A percentile compares a stretch with the other conserved stretches of the same genome.
These are phyloP conservation scores for Ceratocystiopsis minuta DNA, from an alignment of 2,329 filamentous ascomycete species.

Conservation along the genomic window DNA sequence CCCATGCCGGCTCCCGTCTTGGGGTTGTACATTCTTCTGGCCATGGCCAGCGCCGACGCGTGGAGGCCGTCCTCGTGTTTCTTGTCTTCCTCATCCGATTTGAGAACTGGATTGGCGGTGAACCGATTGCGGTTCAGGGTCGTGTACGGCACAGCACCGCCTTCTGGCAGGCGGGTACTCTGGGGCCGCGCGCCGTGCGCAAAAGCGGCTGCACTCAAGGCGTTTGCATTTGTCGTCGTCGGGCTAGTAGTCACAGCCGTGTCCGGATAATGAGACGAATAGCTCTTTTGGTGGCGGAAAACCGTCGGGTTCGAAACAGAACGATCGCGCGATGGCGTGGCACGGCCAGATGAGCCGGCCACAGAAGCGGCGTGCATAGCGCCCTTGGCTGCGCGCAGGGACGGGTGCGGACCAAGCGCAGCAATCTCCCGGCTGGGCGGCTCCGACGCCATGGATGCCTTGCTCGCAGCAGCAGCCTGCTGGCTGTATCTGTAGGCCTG, in stretches of 20 bases:
- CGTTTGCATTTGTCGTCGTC: slow-evolving; percentile 16
- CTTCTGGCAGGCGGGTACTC: slow-evolving; percentile 28
- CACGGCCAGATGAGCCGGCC: background rate
- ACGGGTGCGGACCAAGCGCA: slow-evolving; percentile 38
- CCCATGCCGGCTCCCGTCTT: slow-evolving; percentile 2
- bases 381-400: slow-evolving; percentile 57
- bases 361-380: slow-evolving; percentile 39
- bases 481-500: slow-evolving; percentile 22
- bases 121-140: slow-evolving; percentile 61
- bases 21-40: slow-evolving; percentile 63
- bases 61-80: slow-evolving; percentile 54
- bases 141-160: slow-evolving; percentile 48
- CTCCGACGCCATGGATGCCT: slow-evolving; percentile 3
- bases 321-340: slow-evolving; percentile 13
- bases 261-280: slow-evolving; percentile 5
- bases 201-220: slow-evolving; percentile 49
- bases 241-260: slow-evolving; percentile 26
- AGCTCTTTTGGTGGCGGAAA: slow-evolving; percentile 15
- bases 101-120: slow-evolving; percentile 55
- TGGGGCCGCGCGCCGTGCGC: slow-evolving; percentile 30
- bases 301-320: slow-evolving; percentile 41
- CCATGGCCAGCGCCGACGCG: slow-evolving; percentile 78
- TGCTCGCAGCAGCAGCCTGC: slow-evolving; percentile 1
- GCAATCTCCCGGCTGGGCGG: slow-evolving; percentile 4
- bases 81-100: slow-evolving; percentile 55